Percentiles rank a stretch among this genome's conserved stretches.
Evolutionary conservation across 1,139 yeast species (phyloP).

Genomic region (Yamadazyma atlantica): DNA sequence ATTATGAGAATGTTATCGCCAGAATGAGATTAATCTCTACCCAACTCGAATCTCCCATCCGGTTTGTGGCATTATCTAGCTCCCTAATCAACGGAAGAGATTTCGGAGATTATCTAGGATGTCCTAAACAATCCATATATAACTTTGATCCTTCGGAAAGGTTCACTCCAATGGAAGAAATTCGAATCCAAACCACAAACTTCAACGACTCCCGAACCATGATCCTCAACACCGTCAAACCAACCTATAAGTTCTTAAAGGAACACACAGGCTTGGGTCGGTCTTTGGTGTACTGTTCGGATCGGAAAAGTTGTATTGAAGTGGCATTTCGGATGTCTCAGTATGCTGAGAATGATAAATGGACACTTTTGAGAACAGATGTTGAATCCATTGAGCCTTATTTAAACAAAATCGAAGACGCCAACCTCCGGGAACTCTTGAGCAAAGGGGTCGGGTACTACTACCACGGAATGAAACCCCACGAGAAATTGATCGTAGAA

Average conservation of each 20-base stretch:
- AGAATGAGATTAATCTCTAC: conserved; percentile 69
- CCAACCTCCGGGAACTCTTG: conserved; percentile 42
- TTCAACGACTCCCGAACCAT: conserved; percentile 9
- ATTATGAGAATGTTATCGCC: conserved; percentile 69
- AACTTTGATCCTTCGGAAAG: conserved; percentile 72
- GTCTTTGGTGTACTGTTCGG: conserved; percentile 56
- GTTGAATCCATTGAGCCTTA: conserved; percentile 39
- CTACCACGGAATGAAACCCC: conserved; percentile 56
- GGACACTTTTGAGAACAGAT: conserved; percentile 23
- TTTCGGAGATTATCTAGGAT: conserved; percentile 85
- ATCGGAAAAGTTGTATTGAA: conserved; percentile 55
- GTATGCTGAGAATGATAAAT: conserved; percentile 30
- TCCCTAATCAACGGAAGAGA: conserved; percentile 77
- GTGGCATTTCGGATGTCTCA: conserved; percentile 46
- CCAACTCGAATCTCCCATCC: conserved; percentile 52
- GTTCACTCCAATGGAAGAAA: conserved; percentile 51
- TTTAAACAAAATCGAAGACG: conserved; percentile 48
- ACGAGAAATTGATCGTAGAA: conserved; percentile 56
- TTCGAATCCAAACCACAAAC: conserved; percentile 47
- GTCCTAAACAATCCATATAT: conserved; percentile 54
- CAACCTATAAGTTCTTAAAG: conserved; percentile 40
- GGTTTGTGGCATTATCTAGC: conserved; percentile 68
- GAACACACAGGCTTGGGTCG: conserved; percentile 23
- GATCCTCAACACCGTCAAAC: conserved; percentile 16
- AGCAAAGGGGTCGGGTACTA: conserved; percentile 67